Base-by-base conservation (phyloP, 2,329 filamentous ascomycete genomes). In the Clonostachys byssicola region DNA sequence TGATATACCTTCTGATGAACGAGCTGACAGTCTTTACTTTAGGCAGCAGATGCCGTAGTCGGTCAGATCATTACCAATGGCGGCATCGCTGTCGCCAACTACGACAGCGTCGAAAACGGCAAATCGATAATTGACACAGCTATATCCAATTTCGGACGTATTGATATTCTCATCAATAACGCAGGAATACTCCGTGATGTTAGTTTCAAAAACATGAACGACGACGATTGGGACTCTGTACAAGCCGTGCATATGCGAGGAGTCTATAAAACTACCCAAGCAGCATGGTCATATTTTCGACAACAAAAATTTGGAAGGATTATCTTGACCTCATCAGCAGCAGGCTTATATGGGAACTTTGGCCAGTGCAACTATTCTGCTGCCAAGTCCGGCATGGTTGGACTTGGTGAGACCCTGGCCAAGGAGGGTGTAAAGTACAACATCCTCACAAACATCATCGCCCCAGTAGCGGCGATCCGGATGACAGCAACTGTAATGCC, bases 361-460 rank as follows among this genome's bases (percentile, higher is more conserved):
- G 94, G 92, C 55, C 92, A 97, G 75, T 83, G 85, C 66, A 97
- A 96, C 73, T 99, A 99, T 74, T 95, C 92, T 47, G 92, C 94
- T 51, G 94, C 94, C 62, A 99, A 97, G 77, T 80, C 97, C 54
- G 88, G 89, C 54, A 85, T 95, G 74, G 91, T 99, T 52, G 94
- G 92, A 56, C 97, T 97, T 75, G 96, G 92, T 38, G 92, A 99
- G 78, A 96, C 94, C 5, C 80, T 99, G 53, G 94, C 94, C 51
- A 97, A 97, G 78, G 94, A 99, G 75, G 94, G 94, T 56, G 77
- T 82, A 64, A 97, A 97, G 74, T 99, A 99, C 77, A 97, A 97
- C 79, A 97, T 99, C 58, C 73, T 96, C 60, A 83, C 79, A 75
- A 99, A 99, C 70, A 89, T 89, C 59, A 95, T 99, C 72, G 91